Evolutionary conservation across 225 moss, liverwort and hornwort species (phyloP), one percentile per base, ranked within the genome.

Genomic region (Neckera pumila): DNA sequence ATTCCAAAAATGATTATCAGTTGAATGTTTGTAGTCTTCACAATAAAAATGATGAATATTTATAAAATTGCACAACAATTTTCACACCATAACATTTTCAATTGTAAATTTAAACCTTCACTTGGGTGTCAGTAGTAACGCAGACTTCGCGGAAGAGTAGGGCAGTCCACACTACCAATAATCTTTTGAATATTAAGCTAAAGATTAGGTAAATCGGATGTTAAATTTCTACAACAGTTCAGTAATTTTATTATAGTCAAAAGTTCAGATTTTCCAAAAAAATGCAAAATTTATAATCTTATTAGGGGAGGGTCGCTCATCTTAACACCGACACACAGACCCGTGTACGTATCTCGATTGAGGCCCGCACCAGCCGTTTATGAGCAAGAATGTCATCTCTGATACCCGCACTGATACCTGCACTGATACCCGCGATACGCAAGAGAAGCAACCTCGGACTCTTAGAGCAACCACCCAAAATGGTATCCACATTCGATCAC

Each of bases 131-230:
- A 26, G 1, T 40, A 8, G 5, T 70, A 40, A 13, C 2, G 0
- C 0, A 3, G 1, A 70, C 4, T 40, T 7, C 0, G 0, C 0
- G n/a, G 3, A 2, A 40, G 1, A 70, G 1, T 2, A 70, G 0
- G 25, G 14, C 2, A 14, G 3, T 14, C 3, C 1, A 3, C 0
- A 5, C 26, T 71, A 71, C 9, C 2, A 43, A 27, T 17, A 27
- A 6, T 43, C 1, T 10, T 45, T 72, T 43, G 27, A 45, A 17
- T 43, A 43, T 17, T 43, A 17, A 2, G 16, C 10, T 72, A 28
- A 27, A 51, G 33, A 51, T 20, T 33, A 51, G 13, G 1, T 30
- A 33, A 33, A 33, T 12, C 51, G 33, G 5, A 51, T 51, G 5
- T 8, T 8, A 49, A 7, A 21, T 34, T 33, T n/a, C n/a, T n/a